Evolutionary conservation across 225 moss, liverwort and hornwort genomes (phyloP).

Genomic region (Physcomitrellopsis africana): DNA sequence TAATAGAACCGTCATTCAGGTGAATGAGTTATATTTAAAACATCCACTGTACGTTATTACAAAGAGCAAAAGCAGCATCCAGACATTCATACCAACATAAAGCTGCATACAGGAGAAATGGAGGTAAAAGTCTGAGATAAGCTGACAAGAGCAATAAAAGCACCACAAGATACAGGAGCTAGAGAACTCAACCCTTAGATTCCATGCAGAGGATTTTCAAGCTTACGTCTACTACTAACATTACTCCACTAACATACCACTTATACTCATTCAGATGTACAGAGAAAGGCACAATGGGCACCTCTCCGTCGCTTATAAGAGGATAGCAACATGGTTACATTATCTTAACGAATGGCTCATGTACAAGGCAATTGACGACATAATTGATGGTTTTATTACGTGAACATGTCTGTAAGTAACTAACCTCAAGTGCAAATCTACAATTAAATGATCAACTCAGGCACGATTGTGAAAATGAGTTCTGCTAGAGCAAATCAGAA

Average conservation of each 20-base stretch:
- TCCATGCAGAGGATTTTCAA: too few species aligned
- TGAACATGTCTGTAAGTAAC: too few species aligned
- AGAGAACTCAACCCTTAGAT: neutral
- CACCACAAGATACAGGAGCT: neutral
- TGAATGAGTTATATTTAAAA: too few species aligned
- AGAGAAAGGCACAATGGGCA: neutral
- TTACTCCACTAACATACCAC: neutral
- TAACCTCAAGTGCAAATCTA: too few species aligned
- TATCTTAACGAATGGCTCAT: too few species aligned
- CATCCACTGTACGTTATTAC: neutral
- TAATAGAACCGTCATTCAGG: neutral
- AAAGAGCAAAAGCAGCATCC: neutral
- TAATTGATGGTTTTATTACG: too few species aligned
- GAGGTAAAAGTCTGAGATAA: neutral
- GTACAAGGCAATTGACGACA: too few species aligned
- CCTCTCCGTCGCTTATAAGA: neutral
- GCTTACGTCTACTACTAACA: neutral
- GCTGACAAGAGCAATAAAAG: neutral
- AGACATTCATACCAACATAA: neutral
- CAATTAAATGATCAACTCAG: neutral
- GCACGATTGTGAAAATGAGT: neutral
- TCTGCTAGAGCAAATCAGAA: fast-evolving
- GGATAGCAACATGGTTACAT: too few species aligned
- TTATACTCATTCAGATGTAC: neutral
- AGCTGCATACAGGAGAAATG: neutral